Percentiles rank a stretch among this genome's conserved stretches.
phyloP scores from a whole-genome alignment of 805 yeast species.

The Schizosaccharomyces japonicus region DNA sequence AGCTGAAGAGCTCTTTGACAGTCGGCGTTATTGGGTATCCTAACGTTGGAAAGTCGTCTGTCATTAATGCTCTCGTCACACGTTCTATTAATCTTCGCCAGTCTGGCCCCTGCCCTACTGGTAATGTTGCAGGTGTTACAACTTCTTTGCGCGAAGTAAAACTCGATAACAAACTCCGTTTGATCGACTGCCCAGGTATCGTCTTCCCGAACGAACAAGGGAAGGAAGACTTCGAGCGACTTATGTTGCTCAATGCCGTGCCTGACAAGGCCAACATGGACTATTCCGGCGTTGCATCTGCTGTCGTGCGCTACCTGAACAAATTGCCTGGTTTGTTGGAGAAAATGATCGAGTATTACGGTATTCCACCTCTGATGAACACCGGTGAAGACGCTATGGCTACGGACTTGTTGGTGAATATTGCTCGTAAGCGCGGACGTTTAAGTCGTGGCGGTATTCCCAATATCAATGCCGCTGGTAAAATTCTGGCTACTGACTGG shows the following conservation, averaged over 20 bases:
- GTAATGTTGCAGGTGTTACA: slow-evolving; percentile 94
- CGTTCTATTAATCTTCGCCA: slow-evolving; percentile 34
- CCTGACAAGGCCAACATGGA: slow-evolving; percentile 71
- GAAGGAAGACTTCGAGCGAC: slow-evolving; percentile 32
- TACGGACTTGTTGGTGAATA: slow-evolving; percentile 69
- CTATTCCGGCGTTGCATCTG: slow-evolving; percentile 58
- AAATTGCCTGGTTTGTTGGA: slow-evolving; percentile 22
- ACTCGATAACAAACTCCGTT: slow-evolving; percentile 66
- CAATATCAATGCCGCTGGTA: slow-evolving; percentile 64
- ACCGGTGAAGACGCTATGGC: slow-evolving; percentile 30
- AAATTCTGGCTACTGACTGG: slow-evolving; percentile 75
- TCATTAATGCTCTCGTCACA: slow-evolving; percentile 59
- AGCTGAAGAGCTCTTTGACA: slow-evolving; percentile 65
- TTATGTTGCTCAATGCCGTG: slow-evolving; percentile 66
- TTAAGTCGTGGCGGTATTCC: slow-evolving; percentile 85
- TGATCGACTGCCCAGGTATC: slow-evolving; percentile 91
- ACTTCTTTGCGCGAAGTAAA: slow-evolving; percentile 78
- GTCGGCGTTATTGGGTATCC: slow-evolving; percentile 97
- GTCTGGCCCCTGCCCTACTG: slow-evolving; percentile 78
- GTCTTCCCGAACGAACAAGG: slow-evolving; percentile 46
- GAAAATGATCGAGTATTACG: slow-evolving; percentile 47
- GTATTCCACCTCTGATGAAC: slow-evolving; percentile 50
- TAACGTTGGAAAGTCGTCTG: slow-evolving; percentile 45
- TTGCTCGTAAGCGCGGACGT: slow-evolving; percentile 81
- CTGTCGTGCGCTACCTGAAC: slow-evolving; percentile 52